A percentile compares a stretch with the other conserved stretches of the same genome.
Conservation (phyloP, 129 eudicot species). For the Saussurea involucrata region DNA sequence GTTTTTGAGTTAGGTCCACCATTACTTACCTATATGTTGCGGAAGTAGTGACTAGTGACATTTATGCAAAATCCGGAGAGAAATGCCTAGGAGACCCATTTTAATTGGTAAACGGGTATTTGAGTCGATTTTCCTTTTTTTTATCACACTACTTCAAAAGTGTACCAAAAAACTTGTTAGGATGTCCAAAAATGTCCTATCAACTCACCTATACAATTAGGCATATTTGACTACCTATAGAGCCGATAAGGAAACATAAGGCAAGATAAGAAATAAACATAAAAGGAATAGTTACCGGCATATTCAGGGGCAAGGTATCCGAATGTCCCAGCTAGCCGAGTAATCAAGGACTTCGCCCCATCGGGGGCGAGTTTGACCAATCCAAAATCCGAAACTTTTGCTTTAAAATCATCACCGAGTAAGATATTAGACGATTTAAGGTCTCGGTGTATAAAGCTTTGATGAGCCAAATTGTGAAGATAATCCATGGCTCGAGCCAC, state of each 20-base stretch:
- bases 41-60: no score
- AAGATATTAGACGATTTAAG: slow-evolving; percentile 90
- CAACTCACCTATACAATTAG: neutral
- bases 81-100: no score
- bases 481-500: slow-evolving; percentile 99
- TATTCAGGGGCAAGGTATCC: slow-evolving; percentile 99
- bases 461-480: slow-evolving; percentile 85
- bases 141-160: no score
- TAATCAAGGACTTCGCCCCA: slow-evolving; percentile 77
- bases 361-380: slow-evolving; percentile 96
- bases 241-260: neutral
- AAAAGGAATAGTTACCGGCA: slow-evolving; percentile 66
- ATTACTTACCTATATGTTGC: no score
- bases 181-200: no score
- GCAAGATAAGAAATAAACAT: neutral
- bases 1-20: no score
- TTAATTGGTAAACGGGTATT: no score
- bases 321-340: slow-evolving; percentile 91
- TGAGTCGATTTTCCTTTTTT: no score
- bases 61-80: no score
- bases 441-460: slow-evolving; percentile 91
- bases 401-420: slow-evolving; percentile 92
- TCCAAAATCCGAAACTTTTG: slow-evolving; percentile 95
- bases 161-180: no score
- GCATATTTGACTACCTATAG: neutral